A percentile compares a stretch with the other conserved stretches of the same genome.
Conservation (phyloP, 2,329 filamentous ascomycete genomes). For the Aphanocladium album region DNA sequence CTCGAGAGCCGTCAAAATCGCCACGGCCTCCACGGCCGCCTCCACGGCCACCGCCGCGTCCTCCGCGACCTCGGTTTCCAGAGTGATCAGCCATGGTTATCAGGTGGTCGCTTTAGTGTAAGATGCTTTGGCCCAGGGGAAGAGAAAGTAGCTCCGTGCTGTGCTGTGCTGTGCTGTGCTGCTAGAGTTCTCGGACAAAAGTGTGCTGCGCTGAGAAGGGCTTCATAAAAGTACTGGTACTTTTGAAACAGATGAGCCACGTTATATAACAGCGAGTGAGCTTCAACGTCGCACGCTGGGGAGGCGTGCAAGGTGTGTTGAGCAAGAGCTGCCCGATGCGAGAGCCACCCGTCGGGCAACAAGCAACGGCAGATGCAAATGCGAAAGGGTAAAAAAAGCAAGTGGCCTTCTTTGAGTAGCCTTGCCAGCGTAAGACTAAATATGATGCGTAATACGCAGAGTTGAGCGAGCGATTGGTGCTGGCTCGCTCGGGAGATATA, state of each 20-base stretch:
- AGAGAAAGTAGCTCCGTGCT: too few relatives aligned
- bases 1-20: conserved; percentile 7
- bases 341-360: background rate
- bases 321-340: too few relatives aligned
- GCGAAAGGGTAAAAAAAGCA: background rate
- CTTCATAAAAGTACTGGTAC: too few relatives aligned
- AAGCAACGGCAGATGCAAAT: background rate
- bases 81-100: background rate
- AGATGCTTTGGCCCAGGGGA: background rate
- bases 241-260: too few relatives aligned
- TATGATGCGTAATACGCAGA: background rate
- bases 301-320: too few relatives aligned
- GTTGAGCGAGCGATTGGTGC: background rate
- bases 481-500: background rate
- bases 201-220: too few relatives aligned
- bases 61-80: conserved; percentile 8
- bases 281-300: too few relatives aligned
- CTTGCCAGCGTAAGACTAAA: background rate
- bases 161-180: too few relatives aligned
- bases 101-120: background rate
- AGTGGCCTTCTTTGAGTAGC: background rate
- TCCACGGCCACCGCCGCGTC: conserved; percentile 16
- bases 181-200: too few relatives aligned
- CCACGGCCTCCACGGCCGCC: background rate
- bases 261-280: too few relatives aligned